Evolutionary conservation across 2,329 filamentous ascomycete genomes (phyloP).

Genomic region (Cercospora sp.): DNA sequence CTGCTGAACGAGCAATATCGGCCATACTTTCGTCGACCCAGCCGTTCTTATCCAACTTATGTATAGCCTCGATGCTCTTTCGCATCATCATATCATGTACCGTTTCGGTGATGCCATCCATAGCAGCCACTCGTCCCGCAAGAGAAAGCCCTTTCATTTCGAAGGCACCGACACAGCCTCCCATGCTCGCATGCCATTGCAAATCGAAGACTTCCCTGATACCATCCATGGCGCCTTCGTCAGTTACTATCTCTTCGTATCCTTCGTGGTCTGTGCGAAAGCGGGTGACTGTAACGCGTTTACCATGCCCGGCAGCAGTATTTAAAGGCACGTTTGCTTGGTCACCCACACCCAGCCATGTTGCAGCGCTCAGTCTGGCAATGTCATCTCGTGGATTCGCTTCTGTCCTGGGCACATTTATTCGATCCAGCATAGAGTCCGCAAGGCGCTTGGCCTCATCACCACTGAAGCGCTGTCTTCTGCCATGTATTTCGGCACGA

Average conservation of each 20-base stretch:
- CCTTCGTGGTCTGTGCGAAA: conserved; percentile 42
- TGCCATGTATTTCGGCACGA: conserved; percentile 46
- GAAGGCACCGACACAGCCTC: conserved; percentile 46
- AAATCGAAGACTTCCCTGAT: conserved; percentile 49
- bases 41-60: conserved; percentile 21
- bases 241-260: conserved; percentile 38
- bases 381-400: conserved; percentile 40
- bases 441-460: conserved; percentile 51
- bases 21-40: conserved; percentile 27
- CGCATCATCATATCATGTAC: conserved; percentile 31
- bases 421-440: conserved; percentile 43
- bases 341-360: conserved; percentile 43
- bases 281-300: conserved; percentile 45
- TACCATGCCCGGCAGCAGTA: conserved; percentile 33
- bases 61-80: conserved; percentile 23
- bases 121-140: conserved; percentile 1
- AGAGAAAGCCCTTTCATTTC: conserved; percentile 41
- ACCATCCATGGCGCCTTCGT: conserved; percentile 43
- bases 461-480: conserved; percentile 42
- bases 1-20: conserved; percentile 23
- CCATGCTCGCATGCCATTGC: conserved; percentile 45
- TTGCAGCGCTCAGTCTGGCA: conserved; percentile 44
- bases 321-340: conserved; percentile 43
- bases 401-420: conserved; percentile 40
- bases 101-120: conserved; percentile 11